A percentile compares a stretch with the other conserved stretches of the same genome.
phyloP scores from a whole-genome alignment of 208 protist genomes.

The Angomonas desouzai region DNA sequence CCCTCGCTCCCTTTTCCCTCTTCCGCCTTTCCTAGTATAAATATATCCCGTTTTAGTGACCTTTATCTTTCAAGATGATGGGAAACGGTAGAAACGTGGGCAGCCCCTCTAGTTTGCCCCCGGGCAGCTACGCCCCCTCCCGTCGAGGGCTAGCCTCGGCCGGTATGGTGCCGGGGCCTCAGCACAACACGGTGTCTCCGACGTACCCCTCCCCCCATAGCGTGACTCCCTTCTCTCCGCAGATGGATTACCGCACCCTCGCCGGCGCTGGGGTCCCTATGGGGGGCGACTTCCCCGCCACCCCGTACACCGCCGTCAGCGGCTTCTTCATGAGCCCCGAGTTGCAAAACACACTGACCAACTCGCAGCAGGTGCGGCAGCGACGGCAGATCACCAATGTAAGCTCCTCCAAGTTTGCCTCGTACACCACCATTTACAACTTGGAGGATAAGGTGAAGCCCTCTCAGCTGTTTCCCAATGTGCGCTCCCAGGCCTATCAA shows the following conservation, averaged over 20 bases:
- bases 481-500: conserved; percentile 73
- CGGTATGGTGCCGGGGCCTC: conserved; percentile 2
- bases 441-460: conserved; percentile 59
- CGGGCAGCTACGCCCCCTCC: background rate
- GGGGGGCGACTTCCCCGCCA: conserved; percentile 67
- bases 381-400: conserved; percentile 62
- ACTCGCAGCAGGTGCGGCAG: conserved; percentile 27
- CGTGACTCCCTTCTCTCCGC: conserved; percentile 42
- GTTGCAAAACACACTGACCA: conserved; percentile 44
- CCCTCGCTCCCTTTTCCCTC: conserved; percentile 17
- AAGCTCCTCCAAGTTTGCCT: conserved; percentile 77
- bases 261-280: conserved; percentile 38
- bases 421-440: conserved; percentile 89
- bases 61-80: background rate
- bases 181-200: conserved; percentile 39
- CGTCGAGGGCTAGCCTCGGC: conserved; percentile 7
- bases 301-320: conserved; percentile 72
- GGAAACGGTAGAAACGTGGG: conserved; percentile 8
- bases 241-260: conserved; percentile 34
- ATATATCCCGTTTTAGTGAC: background rate
- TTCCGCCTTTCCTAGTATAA: conserved; percentile 6
- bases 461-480: conserved; percentile 54
- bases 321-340: conserved; percentile 71
- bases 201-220: conserved; percentile 50
- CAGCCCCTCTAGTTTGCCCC: background rate